Evolutionary conservation across 106 monocot species (phyloP), one percentile per base, ranked within the genome.

Genomic region (Ottelia alismoides): DNA sequence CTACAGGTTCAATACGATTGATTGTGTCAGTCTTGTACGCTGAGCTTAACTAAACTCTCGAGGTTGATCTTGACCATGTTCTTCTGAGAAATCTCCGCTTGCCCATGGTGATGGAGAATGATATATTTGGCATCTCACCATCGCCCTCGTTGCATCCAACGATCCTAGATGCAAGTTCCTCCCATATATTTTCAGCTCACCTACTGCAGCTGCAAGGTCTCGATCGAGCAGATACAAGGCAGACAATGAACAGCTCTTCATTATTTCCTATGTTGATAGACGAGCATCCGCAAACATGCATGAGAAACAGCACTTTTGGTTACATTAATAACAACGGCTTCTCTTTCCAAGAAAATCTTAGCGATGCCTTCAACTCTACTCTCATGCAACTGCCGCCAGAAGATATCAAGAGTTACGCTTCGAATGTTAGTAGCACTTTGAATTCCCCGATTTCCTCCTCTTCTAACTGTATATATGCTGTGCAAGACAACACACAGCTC

Each of bases 61-160:
- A n/a, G n/a, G n/a, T n/a, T n/a, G 16, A 30, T 58, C 29, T 22
- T 23, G 6, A 21, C 20, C 11, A 43, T 3, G n/a, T 60, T 45
- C 47, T 60, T 44, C 40, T 47, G 16, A 20, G 22, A 30, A 3
- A 18, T 29, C 14, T 28, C 30, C 46, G 22, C 20, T 3, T 22
- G 18, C 19, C 18, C 24, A n/a, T 51, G 31, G 12, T 31, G 47
- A 87, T 87, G 81, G 87, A 87, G 57, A 71, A 68, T 50, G 58
- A 79, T 31, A 45, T 79, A 19, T 82, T 70, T 46, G 32, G 52
- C 55, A 26, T 35, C 45, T 56, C 71, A 20, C n/a, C n/a, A n/a
- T n/a, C n/a, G n/a, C n/a, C n/a, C n/a, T n/a, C n/a, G n/a, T n/a
- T n/a, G 46, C 54, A 21, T 28, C 55, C 51, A 20, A 72, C 72